Evolutionary conservation across 805 yeast genomes (phyloP).

Genomic region (Ogataea naganishii): DNA sequence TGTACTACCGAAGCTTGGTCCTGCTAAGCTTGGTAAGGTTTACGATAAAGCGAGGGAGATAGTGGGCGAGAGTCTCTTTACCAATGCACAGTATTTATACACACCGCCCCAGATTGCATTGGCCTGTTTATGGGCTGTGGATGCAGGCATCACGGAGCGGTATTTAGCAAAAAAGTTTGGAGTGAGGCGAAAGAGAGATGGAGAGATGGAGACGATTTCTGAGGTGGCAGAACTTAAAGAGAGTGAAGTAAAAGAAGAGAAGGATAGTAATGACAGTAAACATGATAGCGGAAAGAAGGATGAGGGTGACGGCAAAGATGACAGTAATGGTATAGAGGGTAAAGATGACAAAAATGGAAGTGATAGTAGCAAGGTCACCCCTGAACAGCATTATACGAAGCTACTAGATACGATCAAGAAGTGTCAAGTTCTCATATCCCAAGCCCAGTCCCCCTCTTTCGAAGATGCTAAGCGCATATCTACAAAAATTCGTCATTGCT

Average conservation of each 20-base stretch:
- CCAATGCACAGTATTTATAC: conserved; percentile 69
- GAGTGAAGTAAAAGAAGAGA: conserved; percentile 4
- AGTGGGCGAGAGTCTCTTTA: conserved; percentile 58
- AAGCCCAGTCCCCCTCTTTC: conserved; percentile 35
- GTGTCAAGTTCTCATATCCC: conserved; percentile 40
- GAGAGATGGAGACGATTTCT: conserved; percentile 4
- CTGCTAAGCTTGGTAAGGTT: conserved; percentile 52
- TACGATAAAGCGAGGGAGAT: conserved; percentile 64
- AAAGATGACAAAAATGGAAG: conserved; percentile 5
- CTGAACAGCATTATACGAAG: conserved; percentile 29
- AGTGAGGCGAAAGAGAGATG: conserved; percentile 14
- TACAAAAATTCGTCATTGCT: conserved; percentile 52
- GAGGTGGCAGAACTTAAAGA: conserved; percentile 10
- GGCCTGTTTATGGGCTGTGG: conserved; percentile 67
- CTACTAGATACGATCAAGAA: conserved; percentile 35
- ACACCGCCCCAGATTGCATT: conserved; percentile 96
- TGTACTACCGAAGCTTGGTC: conserved; percentile 38
- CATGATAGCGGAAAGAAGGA: conserved; percentile 3
- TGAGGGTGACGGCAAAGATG: neutral
- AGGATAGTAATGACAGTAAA: too few species aligned
- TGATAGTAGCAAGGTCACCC: conserved; percentile 4
- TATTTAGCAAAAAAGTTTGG: conserved; percentile 62
- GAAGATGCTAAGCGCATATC: conserved; percentile 59
- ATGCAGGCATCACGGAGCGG: conserved; percentile 52
- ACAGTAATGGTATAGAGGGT: conserved; percentile 2